phyloP scores from a whole-genome alignment of 768 basidiomycete genomes.

The Fistulinella prunicolor region DNA sequence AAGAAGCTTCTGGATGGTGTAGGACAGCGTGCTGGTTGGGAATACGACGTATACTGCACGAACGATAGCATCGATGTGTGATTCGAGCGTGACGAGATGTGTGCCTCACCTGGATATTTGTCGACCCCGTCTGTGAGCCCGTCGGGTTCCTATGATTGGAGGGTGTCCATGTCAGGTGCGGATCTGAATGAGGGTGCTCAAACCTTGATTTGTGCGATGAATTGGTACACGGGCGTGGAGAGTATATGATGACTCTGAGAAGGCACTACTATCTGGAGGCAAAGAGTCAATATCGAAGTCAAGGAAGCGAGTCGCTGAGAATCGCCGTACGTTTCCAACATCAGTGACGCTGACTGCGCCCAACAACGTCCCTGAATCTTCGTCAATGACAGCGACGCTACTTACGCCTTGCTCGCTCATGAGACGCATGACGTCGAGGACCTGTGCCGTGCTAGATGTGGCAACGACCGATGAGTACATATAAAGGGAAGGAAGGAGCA shows the following conservation, averaged over 20 bases:
- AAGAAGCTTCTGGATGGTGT: slow-evolving; percentile 76
- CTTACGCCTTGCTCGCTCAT: slow-evolving; percentile 88
- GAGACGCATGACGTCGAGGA: slow-evolving; percentile 77
- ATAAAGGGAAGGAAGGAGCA: slow-evolving; percentile 63
- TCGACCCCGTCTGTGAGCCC: slow-evolving; percentile 80
- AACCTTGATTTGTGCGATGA: slow-evolving; percentile 73
- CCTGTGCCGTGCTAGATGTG: slow-evolving; percentile 54
- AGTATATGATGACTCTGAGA: slow-evolving; percentile 78
- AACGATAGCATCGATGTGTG: not conserved
- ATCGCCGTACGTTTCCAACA: slow-evolving; percentile 58
- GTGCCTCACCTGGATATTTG: slow-evolving; percentile 63
- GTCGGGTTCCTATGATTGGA: slow-evolving; percentile 49
- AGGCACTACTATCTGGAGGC: slow-evolving; percentile 67
- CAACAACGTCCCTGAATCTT: slow-evolving; percentile 56
- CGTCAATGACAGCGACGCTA: slow-evolving; percentile 74
- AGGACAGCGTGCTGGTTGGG: slow-evolving; percentile 59
- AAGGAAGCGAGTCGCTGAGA: not conserved
- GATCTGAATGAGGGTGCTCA: slow-evolving; percentile 2
- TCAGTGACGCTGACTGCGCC: slow-evolving; percentile 84
- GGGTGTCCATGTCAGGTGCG: slow-evolving; percentile 2
- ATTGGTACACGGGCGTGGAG: slow-evolving; percentile 62
- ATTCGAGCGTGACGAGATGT: not conserved
- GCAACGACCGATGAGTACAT: slow-evolving; percentile 64
- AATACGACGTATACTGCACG: slow-evolving; percentile 69
- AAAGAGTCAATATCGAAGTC: not conserved